phyloP scores from a whole-genome alignment of 83 land plant genomes.

The Isoetes engelmannii region DNA sequence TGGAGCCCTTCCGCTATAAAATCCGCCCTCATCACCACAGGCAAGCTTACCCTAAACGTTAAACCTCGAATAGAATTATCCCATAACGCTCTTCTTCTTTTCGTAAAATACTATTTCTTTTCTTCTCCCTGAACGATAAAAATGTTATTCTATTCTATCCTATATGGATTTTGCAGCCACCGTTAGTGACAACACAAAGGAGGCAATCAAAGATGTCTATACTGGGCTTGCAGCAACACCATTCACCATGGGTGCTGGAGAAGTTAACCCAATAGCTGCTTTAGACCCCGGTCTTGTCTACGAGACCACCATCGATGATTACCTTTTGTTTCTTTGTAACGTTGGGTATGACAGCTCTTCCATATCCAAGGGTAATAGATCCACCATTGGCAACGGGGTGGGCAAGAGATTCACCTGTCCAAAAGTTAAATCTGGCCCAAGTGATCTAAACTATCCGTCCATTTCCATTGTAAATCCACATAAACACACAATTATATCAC shows the following conservation, averaged over 20 bases:
- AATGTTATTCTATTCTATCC: background rate
- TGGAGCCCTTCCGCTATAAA: conserved; percentile 31
- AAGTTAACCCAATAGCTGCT: conserved; percentile 48
- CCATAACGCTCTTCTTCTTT: background rate
- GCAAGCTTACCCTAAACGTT: too few species aligned
- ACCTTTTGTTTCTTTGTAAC: conserved; percentile 55
- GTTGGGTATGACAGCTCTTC: conserved; percentile 15
- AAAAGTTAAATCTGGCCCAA: background rate
- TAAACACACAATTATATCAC: background rate
- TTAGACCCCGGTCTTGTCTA: conserved; percentile 75
- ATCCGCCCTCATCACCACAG: conserved; percentile 27
- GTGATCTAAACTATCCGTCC: conserved; percentile 7
- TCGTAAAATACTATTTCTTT: background rate
- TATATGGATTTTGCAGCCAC: conserved; percentile 35
- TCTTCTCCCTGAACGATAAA: background rate
- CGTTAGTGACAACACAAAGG: conserved; percentile 25
- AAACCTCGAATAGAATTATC: background rate
- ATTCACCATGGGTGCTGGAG: conserved; percentile 56
- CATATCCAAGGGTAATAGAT: background rate
- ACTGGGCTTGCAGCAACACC: conserved; percentile 46
- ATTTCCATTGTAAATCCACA: background rate
- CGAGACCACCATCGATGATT: conserved; percentile 55
- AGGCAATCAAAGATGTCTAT: conserved; percentile 21
- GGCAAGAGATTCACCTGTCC: background rate
- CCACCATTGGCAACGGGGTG: background rate